Evolutionary conservation across 1,284 basidiomycete species (phyloP), one percentile per base, ranked within the genome.

Genomic region (Ceratobasidium sp.): DNA sequence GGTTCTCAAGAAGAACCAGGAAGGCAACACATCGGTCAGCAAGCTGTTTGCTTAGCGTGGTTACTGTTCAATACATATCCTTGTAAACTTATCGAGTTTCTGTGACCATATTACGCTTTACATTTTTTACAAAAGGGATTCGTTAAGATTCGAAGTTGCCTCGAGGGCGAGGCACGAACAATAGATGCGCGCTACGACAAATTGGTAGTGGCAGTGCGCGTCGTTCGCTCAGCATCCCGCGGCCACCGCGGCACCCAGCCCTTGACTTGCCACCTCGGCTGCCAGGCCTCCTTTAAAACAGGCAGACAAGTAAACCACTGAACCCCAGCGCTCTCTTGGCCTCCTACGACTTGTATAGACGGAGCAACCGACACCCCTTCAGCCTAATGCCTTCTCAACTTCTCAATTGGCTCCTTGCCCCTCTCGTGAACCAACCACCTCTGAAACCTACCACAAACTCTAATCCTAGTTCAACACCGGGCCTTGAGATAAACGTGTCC

Each of bases 1-100:
- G 89, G 93, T 94, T 31, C 83, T 96, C 79, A 96, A 96, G 88
- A 95, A 95, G 87, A 93, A 94, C 86, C 92, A 94, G 79, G 94
- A 96, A 80, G 90, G 89, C 53, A 95, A 95, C 81, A 96, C 92
- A 46, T 93, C 91, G 1, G 92, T 95, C 78, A 94, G 92, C 88
- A 96, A 95, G 85, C 83, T 96, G 65, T 96, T 96, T 85, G 81
- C 81, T 71, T 84, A 56, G 24, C 29, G 5, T 56, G 29, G 3
- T 56, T 56, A 56, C 16, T 24, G 31, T 24, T 19, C 24, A 24
- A 19, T 56, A 34, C 29, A 56, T 31, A 56, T 5, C 29, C 9
- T 24, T 34, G 54, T 56, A 56, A 56, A 13, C 29, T 56, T 56
- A 56, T 56, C 54, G 16, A n/a, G 5, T 13, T 13, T 56, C 54